Base-by-base conservation (phyloP, 306 rosid genomes). In the Vachellia pachyceras region DNA sequence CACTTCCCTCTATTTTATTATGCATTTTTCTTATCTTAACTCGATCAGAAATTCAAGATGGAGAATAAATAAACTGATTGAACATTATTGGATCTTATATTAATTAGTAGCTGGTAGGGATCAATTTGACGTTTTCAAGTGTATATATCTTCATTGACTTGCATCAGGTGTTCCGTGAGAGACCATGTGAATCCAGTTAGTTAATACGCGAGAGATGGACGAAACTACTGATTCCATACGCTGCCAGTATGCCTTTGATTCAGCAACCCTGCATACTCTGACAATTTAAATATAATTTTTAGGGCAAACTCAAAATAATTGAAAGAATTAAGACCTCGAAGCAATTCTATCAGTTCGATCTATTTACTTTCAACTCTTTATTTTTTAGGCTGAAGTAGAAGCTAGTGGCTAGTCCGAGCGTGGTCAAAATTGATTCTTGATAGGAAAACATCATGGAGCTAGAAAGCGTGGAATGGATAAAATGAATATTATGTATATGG, bases 401-500 rank as follows among this genome's bases (percentile, higher is more conserved):
- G 4, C 49, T 45, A 13, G 66, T 3, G 11, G 68, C 68, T 61
- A 5, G 68, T 60, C 40, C 35, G 3, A 5, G 29, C n/a, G 67
- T 29, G 44, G 25, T 9, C 29, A 5, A 5, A 20, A 76, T 64
- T 52, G 76, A 52, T 52, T 58, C 66, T 50, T 23, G 77, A 45
- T 49, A 57, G 25, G 20, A 17, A 36, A 82, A 55, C 71, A 5
- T 75, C 29, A 57, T 23, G 40, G 76, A 69, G 80, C 1, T 29
- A 29, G 33, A 37, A 20, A 79, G 50, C 50, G 72, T 61, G 49
- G 82, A 72, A 45, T 72, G 73, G 40, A 75, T 80, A 15, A 25
- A 23, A 61, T 46, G n/a, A n/a, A n/a, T 13, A 39, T 12, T 10
- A 25, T 10, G 11, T 69, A 20, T 4, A 80, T n/a, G 33, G 64